These are phyloP conservation scores for Ogataea trehaloabstinens DNA, from an alignment of 805 yeast genomes.

Conservation along the genomic window DNA sequence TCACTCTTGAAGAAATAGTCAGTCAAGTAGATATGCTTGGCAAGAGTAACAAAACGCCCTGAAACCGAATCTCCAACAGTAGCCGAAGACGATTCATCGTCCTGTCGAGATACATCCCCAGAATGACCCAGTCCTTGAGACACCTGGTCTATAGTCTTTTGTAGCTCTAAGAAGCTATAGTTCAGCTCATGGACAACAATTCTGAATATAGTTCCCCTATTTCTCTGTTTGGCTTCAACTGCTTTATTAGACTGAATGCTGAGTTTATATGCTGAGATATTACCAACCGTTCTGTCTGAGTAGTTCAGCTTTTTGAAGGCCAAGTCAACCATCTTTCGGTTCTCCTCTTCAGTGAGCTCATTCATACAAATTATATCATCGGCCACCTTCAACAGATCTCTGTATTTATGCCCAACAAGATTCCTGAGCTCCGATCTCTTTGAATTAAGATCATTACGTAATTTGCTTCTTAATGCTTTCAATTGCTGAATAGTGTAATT, in stretches of 20 bases:
- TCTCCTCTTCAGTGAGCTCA: conserved; percentile 23
- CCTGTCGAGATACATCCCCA: not conserved
- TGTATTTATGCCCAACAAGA: conserved; percentile 34
- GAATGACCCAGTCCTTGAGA: conserved; percentile 1
- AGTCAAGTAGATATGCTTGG: conserved; percentile 26
- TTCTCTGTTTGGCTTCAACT: conserved; percentile 11
- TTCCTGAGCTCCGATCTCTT: conserved; percentile 28
- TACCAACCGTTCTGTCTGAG: conserved; percentile 18
- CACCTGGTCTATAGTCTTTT: conserved; percentile 8
- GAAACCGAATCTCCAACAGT: conserved; percentile 16
- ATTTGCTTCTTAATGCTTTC: conserved; percentile 19
- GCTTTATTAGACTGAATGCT: conserved; percentile 4
- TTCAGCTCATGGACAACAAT: conserved; percentile 28
- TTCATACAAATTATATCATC: conserved; percentile 37
- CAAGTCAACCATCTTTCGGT: conserved; percentile 26
- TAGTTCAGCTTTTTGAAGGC: conserved; percentile 30
- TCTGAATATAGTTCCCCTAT: conserved; percentile 20
- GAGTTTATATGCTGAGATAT: conserved; percentile 21
- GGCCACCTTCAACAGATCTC: conserved; percentile 36
- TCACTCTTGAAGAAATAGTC: conserved; percentile 21
- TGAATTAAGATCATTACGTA: conserved; percentile 19
- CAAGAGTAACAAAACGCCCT: conserved; percentile 18
- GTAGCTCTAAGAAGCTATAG: conserved; percentile 17
- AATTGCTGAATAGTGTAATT: conserved; percentile 30
- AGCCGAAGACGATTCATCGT: conserved; percentile 4